Base-by-base conservation (phyloP, 2,329 filamentous ascomycete genomes). In the Scorias spongiosa region DNA sequence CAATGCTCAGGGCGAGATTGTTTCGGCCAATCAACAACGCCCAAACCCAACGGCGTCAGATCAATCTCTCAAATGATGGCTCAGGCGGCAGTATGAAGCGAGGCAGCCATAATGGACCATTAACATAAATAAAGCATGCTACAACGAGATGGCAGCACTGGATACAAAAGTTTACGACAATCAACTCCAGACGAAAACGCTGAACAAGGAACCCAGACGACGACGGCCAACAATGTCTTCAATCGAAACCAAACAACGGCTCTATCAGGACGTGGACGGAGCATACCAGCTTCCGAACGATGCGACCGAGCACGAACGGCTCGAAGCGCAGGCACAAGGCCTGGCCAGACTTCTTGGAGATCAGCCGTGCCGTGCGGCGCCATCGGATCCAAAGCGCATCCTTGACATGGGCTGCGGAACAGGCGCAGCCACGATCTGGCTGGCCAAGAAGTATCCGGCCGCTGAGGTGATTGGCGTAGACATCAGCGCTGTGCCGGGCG, bases 391-490 rank as follows among this genome's bases (percentile, higher is more conserved):
- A 38, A 26, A 44, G 26, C 38, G 39, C 17, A 18, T 44, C 37
- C 39, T 54, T 28, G 51, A 54, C 41, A 44, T 54, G 11, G 51
- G 51, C 39, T 51, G 48, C 36, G 67, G 66, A 6, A 50, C 48
- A 6, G 51, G 51, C 2, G 42, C 47, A 36, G 41, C 46, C 54
- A 66, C 42, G 60, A 48, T 44, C 38, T 43, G 45, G 26, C 43
- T 51, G 18, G 51, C 42, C 34, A 42, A 17, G 10, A 44, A 45
- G 29, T 49, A 44, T 38, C 47, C 42, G 15, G 47, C 57, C 10
- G 52, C 59, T 10, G 46, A 61, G 43, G 54, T 64, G 9, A 54
- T 54, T 42, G 62, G 57, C 28, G 59, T 58, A 14, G 62, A 63
- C 45, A 50, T 63, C 15, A 42, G 45, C 32, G 42, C 48, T 29